Evolutionary conservation across 495 filamentous ascomycete species (phyloP), one percentile per base, ranked within the genome.

Genomic region (Neurospora sp.): DNA sequence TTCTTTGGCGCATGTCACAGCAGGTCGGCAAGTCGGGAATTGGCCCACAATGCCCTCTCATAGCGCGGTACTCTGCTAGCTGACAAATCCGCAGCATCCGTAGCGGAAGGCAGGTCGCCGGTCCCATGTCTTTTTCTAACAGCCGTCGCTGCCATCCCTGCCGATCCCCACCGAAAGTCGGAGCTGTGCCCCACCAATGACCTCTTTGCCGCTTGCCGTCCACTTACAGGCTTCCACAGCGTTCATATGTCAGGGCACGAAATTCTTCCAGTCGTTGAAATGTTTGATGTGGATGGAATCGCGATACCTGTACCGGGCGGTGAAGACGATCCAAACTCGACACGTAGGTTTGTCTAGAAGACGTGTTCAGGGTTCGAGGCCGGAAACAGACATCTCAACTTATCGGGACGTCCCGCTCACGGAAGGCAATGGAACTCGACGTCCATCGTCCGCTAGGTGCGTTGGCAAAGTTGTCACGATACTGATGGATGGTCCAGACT

Each of bases 1-100:
- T 46, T 44, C 35, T 69, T 46, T 68, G 59, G 53, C 68, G 72
- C 72, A 73, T 48, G 68, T 69, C 68, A 70, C 53, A 61, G 53
- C 53, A 59, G 48, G 11, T 27, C 48, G 48, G 48, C 48, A 27
- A 59, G 27, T 31, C 27, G 16, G 48, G 48, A 59, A 66, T 66
- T 31, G 37, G 10, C 35, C 40, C 37, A 11, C 46, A 53, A 27
- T 59, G 48, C 20, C 7, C 22, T 66, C 22, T 66, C 53, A 66
- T 66, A 66, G 27, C 53, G 53, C 14, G 31, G 53, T 66, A 66
- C 53, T 27, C 53, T 27, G 6, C 0, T 66, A 6, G 53, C 53
- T 66, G 53, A 66, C 53, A 66, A 66, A 66, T 35, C 53, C 14
- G 53, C 14, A 18, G 14, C 53, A 35, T 35, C 27, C 14, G 53